A percentile compares a stretch with the other conserved stretches of the same genome.
phyloP scores from a whole-genome alignment of 2,329 filamentous ascomycete species.

The Trichoderma guizhouense region DNA sequence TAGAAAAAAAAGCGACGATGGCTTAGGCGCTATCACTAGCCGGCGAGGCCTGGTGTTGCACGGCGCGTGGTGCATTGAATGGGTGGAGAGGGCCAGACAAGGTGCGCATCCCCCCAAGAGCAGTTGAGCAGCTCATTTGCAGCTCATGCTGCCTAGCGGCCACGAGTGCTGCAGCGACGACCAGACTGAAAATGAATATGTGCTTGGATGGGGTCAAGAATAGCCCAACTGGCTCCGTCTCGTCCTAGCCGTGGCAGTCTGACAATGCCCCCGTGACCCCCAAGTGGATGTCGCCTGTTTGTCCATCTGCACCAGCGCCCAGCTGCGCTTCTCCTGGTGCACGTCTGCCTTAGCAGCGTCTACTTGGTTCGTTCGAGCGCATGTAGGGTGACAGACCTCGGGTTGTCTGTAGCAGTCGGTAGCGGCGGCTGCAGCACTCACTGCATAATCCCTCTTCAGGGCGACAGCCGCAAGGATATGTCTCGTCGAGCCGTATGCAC shows the following conservation, averaged over 20 bases:
- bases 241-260: slow-evolving; percentile 8
- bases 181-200: neutral
- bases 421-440: slow-evolving; percentile 10
- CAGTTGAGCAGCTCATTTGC: neutral
- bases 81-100: neutral
- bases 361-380: neutral
- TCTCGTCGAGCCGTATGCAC: neutral
- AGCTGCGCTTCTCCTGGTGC: neutral
- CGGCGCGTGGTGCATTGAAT: slow-evolving; percentile 8
- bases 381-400: neutral
- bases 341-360: neutral
- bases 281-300: slow-evolving; percentile 2
- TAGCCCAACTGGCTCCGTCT: slow-evolving; percentile 2
- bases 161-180: neutral
- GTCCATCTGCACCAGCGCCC: slow-evolving; percentile 1
- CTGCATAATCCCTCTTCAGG: neutral
- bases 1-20: neutral
- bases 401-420: slow-evolving; percentile 3
- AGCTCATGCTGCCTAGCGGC: neutral
- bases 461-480: neutral
- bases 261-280: slow-evolving; percentile 17
- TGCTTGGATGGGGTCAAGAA: slow-evolving; percentile 6
- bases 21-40: neutral
- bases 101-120: neutral
- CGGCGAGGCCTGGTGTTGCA: neutral